These are phyloP conservation scores for Sarocladiaceae sp. DNA, from an alignment of 2,329 filamentous ascomycete genomes.

Conservation along the genomic window DNA sequence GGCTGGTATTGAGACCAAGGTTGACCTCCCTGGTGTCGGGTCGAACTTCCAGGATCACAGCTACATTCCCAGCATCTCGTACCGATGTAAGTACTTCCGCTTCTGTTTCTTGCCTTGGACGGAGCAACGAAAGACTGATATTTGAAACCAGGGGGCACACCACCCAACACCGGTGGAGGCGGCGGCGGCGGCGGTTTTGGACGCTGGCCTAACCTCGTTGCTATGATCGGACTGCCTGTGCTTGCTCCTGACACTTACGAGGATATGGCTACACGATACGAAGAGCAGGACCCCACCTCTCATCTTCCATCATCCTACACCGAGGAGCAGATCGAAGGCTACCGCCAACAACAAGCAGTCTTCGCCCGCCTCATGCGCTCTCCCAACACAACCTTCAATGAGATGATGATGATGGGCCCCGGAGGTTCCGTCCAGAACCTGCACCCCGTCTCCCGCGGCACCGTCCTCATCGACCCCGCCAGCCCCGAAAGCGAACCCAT, in stretches of 20 bases:
- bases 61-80: slow-evolving; percentile 18
- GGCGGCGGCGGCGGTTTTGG: slow-evolving; percentile 9
- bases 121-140: too few relatives aligned
- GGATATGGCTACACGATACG: slow-evolving; percentile 14
- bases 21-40: slow-evolving; percentile 41
- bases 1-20: slow-evolving; percentile 30
- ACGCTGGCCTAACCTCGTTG: slow-evolving; percentile 15
- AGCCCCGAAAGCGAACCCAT: slow-evolving; percentile 18
- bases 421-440: slow-evolving; percentile 20
- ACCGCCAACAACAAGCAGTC: slow-evolving; percentile 36
- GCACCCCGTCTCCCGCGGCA: slow-evolving; percentile 19
- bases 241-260: slow-evolving; percentile 17
- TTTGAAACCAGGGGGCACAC: slow-evolving; percentile 9
- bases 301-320: slow-evolving; percentile 18
- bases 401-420: slow-evolving; percentile 33
- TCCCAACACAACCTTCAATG: slow-evolving; percentile 34
- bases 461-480: slow-evolving; percentile 17
- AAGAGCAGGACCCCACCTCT: slow-evolving; percentile 15
- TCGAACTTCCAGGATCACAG: slow-evolving; percentile 35
- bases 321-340: slow-evolving; percentile 18
- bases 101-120: too few relatives aligned
- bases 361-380: slow-evolving; percentile 17
- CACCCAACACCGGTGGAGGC: slow-evolving; percentile 7
- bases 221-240: slow-evolving; percentile 19
- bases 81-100: slow-evolving; percentile 15